Evolutionary conservation across 2,329 filamentous ascomycete species (phyloP), one percentile per base, ranked within the genome.

Genomic region (Nothophoma quercina): DNA sequence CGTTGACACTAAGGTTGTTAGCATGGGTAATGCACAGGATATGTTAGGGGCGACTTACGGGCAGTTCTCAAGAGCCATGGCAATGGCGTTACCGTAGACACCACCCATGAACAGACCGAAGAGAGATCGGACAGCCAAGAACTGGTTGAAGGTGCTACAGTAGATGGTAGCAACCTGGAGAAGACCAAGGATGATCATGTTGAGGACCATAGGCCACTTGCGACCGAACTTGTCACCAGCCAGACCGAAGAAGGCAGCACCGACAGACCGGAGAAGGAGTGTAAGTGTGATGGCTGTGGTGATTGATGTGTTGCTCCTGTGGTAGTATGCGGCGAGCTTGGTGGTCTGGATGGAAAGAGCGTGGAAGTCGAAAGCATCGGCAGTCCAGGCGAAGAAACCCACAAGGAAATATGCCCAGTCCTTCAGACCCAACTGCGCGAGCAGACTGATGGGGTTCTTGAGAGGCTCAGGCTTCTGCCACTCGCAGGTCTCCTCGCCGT

Each of bases 311-410:
- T 85, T 86, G 56, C 84, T 84, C 42, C 77, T 78, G 15, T 78
- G 60, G 63, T 85, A 88, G 60, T 84, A 84, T 2, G 79, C 73
- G 4, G 83, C 82, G 19, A 93, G 78, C 75, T 91, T 91, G 61
- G 83, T 82, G 3, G 89, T 90, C 71, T 92, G 89, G 59, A 93
- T 90, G 4, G 87, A 89, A 7, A 93, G 80, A 21, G 90, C 88
- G 74, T 92, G 89, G 70, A 93, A 93, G 73, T 92, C 90, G 70
- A 93, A 93, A 3, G 90, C 89, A 71, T 93, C 90, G 50, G 89
- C 89, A 1, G 85, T 89, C 90, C 90, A 93, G 13, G 89, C 87
- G 26, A 82, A 74, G 68, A 93, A 86, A 3, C 89, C 90, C 9
- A 91, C 87, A 32, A 89, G 59, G 76, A 93, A 79, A 77, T 90